Base-by-base conservation (phyloP, 163 green algal species). In the Chlamydomonas reinhardtii region DNA sequence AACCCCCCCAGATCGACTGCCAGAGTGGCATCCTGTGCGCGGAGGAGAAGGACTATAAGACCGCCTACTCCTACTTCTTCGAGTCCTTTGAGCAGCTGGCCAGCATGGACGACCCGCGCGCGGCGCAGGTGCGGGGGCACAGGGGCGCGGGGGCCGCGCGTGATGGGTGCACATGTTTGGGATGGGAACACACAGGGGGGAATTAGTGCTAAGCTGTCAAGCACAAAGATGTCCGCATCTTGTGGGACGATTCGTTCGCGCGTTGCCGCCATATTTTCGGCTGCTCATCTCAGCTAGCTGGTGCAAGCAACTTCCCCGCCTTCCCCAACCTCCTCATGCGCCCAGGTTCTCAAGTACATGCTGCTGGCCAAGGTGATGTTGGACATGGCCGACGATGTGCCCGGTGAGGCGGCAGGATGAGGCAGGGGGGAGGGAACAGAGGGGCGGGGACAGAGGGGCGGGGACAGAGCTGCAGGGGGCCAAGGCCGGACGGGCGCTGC, bases 11-110 rank as follows among this genome's bases (percentile, higher is more conserved):
- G 89, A 98, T 98, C 76, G 97, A 99, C 92, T 95, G 91, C n/a
- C 97, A 99, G 91, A 96, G 91, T 24, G 98, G 98, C 65, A 97
- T 96, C 25, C 92, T 99, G 29, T 96, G 99, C 80, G 96, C 97
- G 25, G 98, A 99, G 79, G 98, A 99, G 93, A 96, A 97, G 86
- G 98, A 99, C 93, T 99, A 98, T 94, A 99, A 99, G 94, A 99
- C 98, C 2, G 97, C 94, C 8, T 99, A 98, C 92, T 98, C 93
- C 17, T 99, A 99, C 93, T 99, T 99, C 89, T 99, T 98, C 86
- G 98, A 99, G 93, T 96, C 96, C 4, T 99, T 99, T 91, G 98
- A 99, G 94, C 94, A 96, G 84, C 64, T 82, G 24, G 34, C 68
- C 16, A 89, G 93, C 4, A 93, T 99, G 79, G 95, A 98, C 73